Evolutionary conservation across 495 filamentous ascomycete genomes (phyloP).

Genomic region (Apiosordaria backusii): DNA sequence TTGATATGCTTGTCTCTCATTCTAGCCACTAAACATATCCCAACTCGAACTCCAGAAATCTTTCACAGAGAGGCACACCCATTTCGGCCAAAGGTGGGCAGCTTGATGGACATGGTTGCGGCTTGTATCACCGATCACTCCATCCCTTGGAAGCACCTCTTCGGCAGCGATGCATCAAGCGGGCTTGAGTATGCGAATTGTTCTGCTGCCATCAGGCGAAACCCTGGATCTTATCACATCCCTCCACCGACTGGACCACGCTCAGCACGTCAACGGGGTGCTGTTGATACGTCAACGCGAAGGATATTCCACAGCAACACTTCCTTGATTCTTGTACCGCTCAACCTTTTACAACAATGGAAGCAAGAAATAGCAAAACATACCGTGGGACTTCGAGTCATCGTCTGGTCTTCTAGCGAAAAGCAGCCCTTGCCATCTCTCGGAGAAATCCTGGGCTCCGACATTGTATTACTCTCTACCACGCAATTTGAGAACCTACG

Average conservation of each 20-base stretch:
- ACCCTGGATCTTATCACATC: slow-evolving; percentile 54
- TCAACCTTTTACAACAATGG: slow-evolving; percentile 71
- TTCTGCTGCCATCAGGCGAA: slow-evolving; percentile 51
- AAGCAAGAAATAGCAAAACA: slow-evolving; percentile 65
- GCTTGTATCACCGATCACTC: slow-evolving; percentile 60
- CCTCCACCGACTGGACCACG: slow-evolving; percentile 45
- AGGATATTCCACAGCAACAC: slow-evolving; percentile 61
- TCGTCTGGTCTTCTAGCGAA: slow-evolving; percentile 53
- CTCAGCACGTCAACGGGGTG: slow-evolving; percentile 34
- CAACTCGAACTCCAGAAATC: slow-evolving; percentile 57
- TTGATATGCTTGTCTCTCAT: slow-evolving; percentile 81
- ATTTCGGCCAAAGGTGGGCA: slow-evolving; percentile 24
- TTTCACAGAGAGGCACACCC: slow-evolving; percentile 11
- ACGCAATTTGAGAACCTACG: slow-evolving; percentile 70
- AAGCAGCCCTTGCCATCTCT: slow-evolving; percentile 53
- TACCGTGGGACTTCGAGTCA: slow-evolving; percentile 54
- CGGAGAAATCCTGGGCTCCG: slow-evolving; percentile 61
- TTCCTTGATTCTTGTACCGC: slow-evolving; percentile 67
- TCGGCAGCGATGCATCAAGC: slow-evolving; percentile 34
- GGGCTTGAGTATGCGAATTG: slow-evolving; percentile 48
- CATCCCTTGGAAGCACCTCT: slow-evolving; percentile 64
- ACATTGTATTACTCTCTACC: slow-evolving; percentile 76
- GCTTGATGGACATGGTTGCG: slow-evolving; percentile 63
- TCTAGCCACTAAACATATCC: slow-evolving; percentile 70
- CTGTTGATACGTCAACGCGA: slow-evolving; percentile 32